phyloP scores from a whole-genome alignment of 2,329 filamentous ascomycete genomes.

The Xylaria digitata region DNA sequence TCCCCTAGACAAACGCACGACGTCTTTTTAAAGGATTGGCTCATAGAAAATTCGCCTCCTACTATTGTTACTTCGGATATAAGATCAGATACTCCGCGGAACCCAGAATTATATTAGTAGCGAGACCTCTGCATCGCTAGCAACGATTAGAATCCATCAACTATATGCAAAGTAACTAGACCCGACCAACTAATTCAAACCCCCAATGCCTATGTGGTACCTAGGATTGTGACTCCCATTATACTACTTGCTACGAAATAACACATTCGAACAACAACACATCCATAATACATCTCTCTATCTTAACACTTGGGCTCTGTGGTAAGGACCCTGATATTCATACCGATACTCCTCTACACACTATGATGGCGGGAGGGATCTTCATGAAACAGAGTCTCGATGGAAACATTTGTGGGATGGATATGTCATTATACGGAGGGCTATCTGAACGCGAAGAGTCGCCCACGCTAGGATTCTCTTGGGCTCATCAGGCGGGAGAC shows the following conservation, averaged over 20 bases:
- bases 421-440: neutral
- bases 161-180: neutral
- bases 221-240: neutral
- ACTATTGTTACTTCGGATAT: neutral
- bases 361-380: constrained; percentile 27
- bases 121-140: neutral
- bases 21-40: neutral
- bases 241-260: neutral
- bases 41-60: neutral
- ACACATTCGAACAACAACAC: too few species aligned
- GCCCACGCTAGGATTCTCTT: constrained; percentile 19
- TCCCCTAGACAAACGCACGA: neutral
- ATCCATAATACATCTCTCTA: neutral
- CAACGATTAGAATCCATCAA: neutral
- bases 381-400: constrained; percentile 10
- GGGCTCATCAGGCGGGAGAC: constrained; percentile 6
- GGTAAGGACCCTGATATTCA: neutral
- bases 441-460: constrained; percentile 7
- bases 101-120: neutral
- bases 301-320: neutral
- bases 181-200: neutral
- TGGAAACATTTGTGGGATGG: neutral
- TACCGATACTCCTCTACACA: neutral
- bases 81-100: neutral
- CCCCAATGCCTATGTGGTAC: neutral